Conservation (phyloP, 352 stramenopile genomes). For the Phytopythium aichiense region DNA sequence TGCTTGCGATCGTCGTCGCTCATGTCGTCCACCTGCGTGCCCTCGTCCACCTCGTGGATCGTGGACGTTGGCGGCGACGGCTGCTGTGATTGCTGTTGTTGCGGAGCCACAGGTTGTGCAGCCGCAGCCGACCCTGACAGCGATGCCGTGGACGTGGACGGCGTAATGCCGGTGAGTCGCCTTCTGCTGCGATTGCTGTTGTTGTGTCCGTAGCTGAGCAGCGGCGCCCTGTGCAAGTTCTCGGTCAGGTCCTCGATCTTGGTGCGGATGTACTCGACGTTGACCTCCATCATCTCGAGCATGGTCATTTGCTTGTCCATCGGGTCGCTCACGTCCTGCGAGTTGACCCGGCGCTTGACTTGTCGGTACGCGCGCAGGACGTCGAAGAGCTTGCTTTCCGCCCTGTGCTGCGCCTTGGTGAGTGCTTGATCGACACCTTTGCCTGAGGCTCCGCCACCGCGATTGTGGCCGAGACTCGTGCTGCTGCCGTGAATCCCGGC, state of each 20-base stretch:
- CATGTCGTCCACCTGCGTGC: conserved; percentile 4
- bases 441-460: not conserved
- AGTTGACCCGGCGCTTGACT: conserved; percentile 55
- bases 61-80: conserved; percentile 11
- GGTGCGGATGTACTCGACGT: conserved; percentile 77
- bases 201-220: conserved; percentile 19
- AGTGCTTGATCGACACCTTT: conserved; percentile 1
- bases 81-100: conserved; percentile 7
- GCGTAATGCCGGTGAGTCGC: conserved; percentile 11
- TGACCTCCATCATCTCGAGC: conserved; percentile 85
- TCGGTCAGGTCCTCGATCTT: conserved; percentile 71
- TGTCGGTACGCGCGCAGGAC: conserved; percentile 53
- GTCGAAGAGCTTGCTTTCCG: conserved; percentile 61
- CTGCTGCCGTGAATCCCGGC: not conserved
- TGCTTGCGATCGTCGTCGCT: conserved; percentile 2
- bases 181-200: conserved; percentile 15
- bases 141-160: conserved; percentile 5
- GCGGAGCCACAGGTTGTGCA: not conserved
- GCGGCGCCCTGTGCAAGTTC: conserved; percentile 26
- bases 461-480: not conserved
- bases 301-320: conserved; percentile 85
- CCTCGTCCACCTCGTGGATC: conserved; percentile 13
- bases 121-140: not conserved
- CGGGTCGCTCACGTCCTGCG: conserved; percentile 62
- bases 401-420: conserved; percentile 15